Conservation (phyloP, 192 early-diverging fungal genomes). For the Thamnidium elegans region DNA sequence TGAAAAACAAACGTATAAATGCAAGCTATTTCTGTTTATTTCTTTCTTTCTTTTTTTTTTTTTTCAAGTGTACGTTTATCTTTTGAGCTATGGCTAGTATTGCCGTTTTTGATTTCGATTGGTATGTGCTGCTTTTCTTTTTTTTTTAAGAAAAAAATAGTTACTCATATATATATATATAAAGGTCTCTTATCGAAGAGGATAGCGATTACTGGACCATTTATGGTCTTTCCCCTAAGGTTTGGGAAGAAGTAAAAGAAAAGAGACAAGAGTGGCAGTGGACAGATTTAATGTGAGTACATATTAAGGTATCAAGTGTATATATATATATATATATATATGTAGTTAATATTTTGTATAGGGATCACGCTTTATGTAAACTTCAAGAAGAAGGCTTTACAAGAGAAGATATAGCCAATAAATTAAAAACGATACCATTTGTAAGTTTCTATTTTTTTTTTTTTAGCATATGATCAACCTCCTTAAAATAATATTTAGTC, state of each 20-base stretch:
- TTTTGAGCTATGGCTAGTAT: conserved; percentile 15
- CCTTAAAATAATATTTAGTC: conserved; percentile 28
- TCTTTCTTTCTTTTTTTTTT: neutral
- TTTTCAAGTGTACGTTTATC: neutral
- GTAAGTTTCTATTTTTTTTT: conserved; percentile 24
- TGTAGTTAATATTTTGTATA: conserved; percentile 9
- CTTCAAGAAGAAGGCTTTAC: conserved; percentile 40
- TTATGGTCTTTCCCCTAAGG: conserved; percentile 31
- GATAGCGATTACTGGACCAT: conserved; percentile 58
- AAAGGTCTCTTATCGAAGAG: conserved; percentile 60
- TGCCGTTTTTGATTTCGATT: conserved; percentile 69
- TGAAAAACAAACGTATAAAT: too few species aligned
- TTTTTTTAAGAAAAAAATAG: neutral
- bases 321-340: too few species aligned
- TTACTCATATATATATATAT: neutral
- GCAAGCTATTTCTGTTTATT: neutral
- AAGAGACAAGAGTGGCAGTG: conserved; percentile 41
- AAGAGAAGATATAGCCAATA: conserved; percentile 30
- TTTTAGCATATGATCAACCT: neutral
- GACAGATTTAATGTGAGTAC: conserved; percentile 62
- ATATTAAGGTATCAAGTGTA: neutral
- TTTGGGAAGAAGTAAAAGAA: conserved; percentile 32
- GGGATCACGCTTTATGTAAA: conserved; percentile 30
- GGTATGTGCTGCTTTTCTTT: conserved; percentile 35
- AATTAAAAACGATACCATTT: conserved; percentile 38